Evolutionary conservation across 2,329 filamentous ascomycete genomes (phyloP), one percentile per base, ranked within the genome.

Genomic region (Trichoderma sp.): DNA sequence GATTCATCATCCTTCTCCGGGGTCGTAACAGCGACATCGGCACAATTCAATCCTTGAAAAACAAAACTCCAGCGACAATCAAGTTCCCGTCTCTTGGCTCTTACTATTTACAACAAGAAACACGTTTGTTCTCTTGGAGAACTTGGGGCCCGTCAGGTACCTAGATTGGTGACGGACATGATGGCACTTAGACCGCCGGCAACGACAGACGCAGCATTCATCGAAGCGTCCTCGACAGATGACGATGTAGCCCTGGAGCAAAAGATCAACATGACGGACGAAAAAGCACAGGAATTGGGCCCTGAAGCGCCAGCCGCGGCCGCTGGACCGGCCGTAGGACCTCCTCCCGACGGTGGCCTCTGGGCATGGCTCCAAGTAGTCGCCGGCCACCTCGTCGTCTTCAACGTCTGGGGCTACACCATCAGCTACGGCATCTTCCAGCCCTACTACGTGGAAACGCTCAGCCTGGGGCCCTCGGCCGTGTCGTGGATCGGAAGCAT

Each of bases 401-500:
- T 80, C 64, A 80, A 77, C 66, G 76, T 78, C 0, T 82, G 79
- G 78, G 81, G 81, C 3, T 79, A 79, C 64, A 75, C 79, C 39
- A 80, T 78, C 64, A 78, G 79, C 66, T 83, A 80, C 70, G 80
- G 74, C 68, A 80, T 76, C 73, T 82, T 75, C 73, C 80, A 75
- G 71, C 77, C 80, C 2, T 77, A 81, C 71, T 84, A 84, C 70
- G 73, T 75, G 4, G 56, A 73, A 0, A 70, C 72, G 26, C 76
- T 83, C 16, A 68, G 73, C 0, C 73, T 76, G 2, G 74, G 77
- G 4, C 72, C 79, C 0, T 79, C 81, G 2, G 75, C 77, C 16
- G 78, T 85, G 26, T 80, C 84, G 1, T 86, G 84, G 84, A 81
- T 86, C 21, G 83, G 83, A 4, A 83, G 83, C 18, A 71, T 85